A percentile compares a stretch with the other conserved stretches of the same genome.
Conservation (phyloP, 257 asterid genomes). For the Nicotiana tomentosiformis region DNA sequence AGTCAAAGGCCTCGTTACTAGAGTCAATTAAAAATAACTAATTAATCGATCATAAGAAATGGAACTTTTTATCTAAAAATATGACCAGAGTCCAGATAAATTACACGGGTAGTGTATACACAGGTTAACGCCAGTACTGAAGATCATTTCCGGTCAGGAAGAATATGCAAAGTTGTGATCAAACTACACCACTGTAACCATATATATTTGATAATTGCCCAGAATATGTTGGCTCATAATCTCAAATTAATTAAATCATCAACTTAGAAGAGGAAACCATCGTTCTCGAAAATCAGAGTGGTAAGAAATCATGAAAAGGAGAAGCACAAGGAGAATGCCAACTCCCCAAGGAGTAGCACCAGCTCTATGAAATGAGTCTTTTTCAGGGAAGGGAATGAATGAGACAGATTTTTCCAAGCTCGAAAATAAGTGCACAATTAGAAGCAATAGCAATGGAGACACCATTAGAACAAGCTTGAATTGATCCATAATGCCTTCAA, state of each 20-base stretch:
- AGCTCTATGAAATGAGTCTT: conserved; percentile 54
- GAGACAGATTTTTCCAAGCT: conserved; percentile 30
- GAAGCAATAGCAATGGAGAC: conserved; percentile 63
- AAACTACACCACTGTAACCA: no score
- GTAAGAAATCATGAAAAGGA: conserved; percentile 78
- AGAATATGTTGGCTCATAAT: not conserved
- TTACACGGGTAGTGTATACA: no score
- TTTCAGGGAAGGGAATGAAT: conserved; percentile 49
- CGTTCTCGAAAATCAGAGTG: conserved; percentile 76
- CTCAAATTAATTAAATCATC: conserved; percentile 7
- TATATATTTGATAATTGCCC: no score
- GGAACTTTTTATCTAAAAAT: no score
- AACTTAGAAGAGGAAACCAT: conserved; percentile 69
- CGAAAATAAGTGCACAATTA: conserved; percentile 56
- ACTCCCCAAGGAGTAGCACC: conserved; percentile 92
- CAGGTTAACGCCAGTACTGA: no score
- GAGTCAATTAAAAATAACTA: no score
- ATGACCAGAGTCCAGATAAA: no score
- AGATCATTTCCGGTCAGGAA: no score
- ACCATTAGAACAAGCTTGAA: conserved; percentile 54
- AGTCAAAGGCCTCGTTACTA: not conserved
- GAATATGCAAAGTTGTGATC: no score
- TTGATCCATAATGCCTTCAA: conserved; percentile 65
- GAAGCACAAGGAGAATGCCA: conserved; percentile 60
- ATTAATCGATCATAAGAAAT: no score